Percentiles rank a stretch among this genome's conserved stretches.
Conservation (phyloP, 257 asterid genomes). For the Ophiorrhiza pumila region DNA sequence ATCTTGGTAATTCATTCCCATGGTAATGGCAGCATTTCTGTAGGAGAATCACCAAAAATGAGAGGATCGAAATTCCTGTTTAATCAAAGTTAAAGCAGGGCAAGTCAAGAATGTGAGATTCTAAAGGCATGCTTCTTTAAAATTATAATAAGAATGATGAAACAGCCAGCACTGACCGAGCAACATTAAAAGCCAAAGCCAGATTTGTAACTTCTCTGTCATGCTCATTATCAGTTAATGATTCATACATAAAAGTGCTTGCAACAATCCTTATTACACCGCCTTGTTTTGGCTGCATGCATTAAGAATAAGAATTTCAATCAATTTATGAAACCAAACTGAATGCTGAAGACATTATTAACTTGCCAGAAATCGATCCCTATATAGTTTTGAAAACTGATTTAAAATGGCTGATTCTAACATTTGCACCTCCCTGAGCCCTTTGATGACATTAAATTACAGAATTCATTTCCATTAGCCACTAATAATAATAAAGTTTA, state of each 20-base stretch:
- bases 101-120: neutral
- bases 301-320: neutral
- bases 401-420: too few species aligned
- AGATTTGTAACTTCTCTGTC: slow-evolving; percentile 55
- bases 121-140: too few species aligned
- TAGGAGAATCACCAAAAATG: slow-evolving; percentile 71
- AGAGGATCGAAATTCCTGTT: slow-evolving; percentile 68
- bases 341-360: neutral
- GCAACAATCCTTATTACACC: slow-evolving; percentile 50
- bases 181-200: slow-evolving; percentile 51
- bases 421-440: too few species aligned
- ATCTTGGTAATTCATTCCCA: slow-evolving; percentile 46
- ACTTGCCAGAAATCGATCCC: slow-evolving; percentile 48
- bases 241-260: slow-evolving; percentile 51
- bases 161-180: slow-evolving; percentile 53
- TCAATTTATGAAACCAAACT: neutral
- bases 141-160: neutral
- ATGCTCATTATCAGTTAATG: slow-evolving; percentile 34
- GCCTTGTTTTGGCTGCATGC: slow-evolving; percentile 43
- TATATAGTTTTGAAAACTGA: slow-evolving; percentile 49
- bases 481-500: too few species aligned
- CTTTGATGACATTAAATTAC: too few species aligned
- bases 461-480: too few species aligned
- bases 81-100: neutral
- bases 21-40: slow-evolving; percentile 56